A percentile compares a stretch with the other conserved stretches of the same genome.
Conservation (phyloP, 2,329 filamentous ascomycete species). For the Pseudopyrenochaeta lycopersici region DNA sequence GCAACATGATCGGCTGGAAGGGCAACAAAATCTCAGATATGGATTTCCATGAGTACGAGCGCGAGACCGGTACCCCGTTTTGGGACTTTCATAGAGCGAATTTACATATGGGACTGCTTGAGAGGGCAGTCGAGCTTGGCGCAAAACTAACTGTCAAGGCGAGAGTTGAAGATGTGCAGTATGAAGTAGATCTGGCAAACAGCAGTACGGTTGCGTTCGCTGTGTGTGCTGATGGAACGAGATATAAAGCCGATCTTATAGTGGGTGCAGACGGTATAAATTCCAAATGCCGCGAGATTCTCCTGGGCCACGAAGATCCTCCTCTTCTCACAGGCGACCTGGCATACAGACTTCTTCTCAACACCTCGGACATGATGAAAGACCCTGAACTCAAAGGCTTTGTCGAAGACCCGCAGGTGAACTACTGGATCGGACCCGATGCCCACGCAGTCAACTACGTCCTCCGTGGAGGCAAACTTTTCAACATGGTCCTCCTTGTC, state of each 20-base stretch:
- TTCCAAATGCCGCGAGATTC: slow-evolving; percentile 55
- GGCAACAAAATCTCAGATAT: slow-evolving; percentile 59
- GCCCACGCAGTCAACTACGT: slow-evolving; percentile 63
- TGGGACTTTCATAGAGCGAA: slow-evolving; percentile 66
- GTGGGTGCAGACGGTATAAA: slow-evolving; percentile 61
- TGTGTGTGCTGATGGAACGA: slow-evolving; percentile 49
- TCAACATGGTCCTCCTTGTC: slow-evolving; percentile 62
- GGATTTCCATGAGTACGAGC: slow-evolving; percentile 55
- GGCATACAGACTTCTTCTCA: slow-evolving; percentile 60
- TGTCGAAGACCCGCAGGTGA: slow-evolving; percentile 59
- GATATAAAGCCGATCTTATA: slow-evolving; percentile 54
- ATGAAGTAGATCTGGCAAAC: slow-evolving; percentile 21
- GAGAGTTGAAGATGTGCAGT: slow-evolving; percentile 55
- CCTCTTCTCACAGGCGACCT: slow-evolving; percentile 61
- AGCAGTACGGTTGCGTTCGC: slow-evolving; percentile 52
- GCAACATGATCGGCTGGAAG: slow-evolving; percentile 64
- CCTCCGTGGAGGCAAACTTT: slow-evolving; percentile 57
- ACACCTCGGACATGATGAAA: slow-evolving; percentile 56
- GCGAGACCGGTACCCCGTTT: slow-evolving; percentile 55
- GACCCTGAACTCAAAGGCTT: slow-evolving; percentile 58
- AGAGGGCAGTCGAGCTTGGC: slow-evolving; percentile 59
- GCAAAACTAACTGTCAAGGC: slow-evolving; percentile 56
- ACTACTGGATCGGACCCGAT: slow-evolving; percentile 63
- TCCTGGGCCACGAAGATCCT: slow-evolving; percentile 57
- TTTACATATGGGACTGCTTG: slow-evolving; percentile 59